Conservation (phyloP, 169 alveolate species). For the Plasmodium vivax region DNA sequence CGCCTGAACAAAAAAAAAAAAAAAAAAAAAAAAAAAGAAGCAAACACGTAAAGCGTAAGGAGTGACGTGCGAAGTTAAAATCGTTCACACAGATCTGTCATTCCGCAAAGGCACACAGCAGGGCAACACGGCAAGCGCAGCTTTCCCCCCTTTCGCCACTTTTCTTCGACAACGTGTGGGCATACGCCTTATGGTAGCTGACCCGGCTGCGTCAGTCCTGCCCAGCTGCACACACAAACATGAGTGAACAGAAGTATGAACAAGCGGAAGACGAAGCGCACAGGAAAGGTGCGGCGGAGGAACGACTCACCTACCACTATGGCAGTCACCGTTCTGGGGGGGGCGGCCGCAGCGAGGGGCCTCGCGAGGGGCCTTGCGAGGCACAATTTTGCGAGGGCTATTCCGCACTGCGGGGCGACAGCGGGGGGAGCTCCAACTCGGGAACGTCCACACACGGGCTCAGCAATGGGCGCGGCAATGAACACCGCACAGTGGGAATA, state of each 20-base stretch:
- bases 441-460: background rate
- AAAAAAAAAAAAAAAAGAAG: no score
- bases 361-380: no score
- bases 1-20: background rate
- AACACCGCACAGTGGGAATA: background rate
- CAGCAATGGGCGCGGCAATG: background rate
- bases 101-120: background rate
- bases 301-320: background rate
- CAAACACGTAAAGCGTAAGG: no score
- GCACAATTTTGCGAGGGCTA: background rate
- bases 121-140: background rate
- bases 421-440: background rate
- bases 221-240: background rate
- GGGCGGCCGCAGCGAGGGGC: background rate
- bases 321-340: background rate
- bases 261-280: background rate
- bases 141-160: background rate
- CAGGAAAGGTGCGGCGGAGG: background rate
- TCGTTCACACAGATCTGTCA: background rate
- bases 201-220: background rate
- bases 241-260: background rate
- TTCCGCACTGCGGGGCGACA: background rate
- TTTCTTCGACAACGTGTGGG: background rate
- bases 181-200: background rate
- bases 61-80: no score